Base-by-base conservation (phyloP, 1,284 basidiomycete species). In the Boletus mariae region DNA sequence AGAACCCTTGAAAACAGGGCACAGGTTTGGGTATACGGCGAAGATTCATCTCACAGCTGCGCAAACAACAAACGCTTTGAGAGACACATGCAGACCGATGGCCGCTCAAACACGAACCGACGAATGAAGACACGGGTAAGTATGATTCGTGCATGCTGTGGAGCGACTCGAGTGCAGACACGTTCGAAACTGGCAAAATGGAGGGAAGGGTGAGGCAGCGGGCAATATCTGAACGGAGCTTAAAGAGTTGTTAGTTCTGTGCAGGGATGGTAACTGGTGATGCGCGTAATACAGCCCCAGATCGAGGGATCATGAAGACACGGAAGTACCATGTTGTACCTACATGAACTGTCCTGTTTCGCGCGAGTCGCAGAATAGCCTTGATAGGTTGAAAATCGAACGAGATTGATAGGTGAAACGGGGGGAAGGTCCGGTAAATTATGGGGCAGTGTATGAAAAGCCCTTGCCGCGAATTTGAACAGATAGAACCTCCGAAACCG, bases 41-140 rank as follows among this genome's bases (percentile, higher is more conserved):
- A 59, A 67, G 64, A 56, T 65, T 56, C 64, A 67, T 66, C 49
- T 61, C 34, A 49, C 10, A 45, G 54, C 65, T 66, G 62, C 55
- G 67, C 57, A 58, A 51, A 37, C 45, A 48, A 52, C 41, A 45
- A 54, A 47, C 20, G 37, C 29, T 53, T 60, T 25, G 42, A 43
- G 40, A 55, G n/a, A 47, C 48, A 29, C n/a, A 31, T n/a, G 10
- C 45, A 54, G 34, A 17, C 47, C 15, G 47, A 50, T 45, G 29
- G 47, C 42, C 46, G 47, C 26, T 34, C 49, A 43, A 13, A 45
- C 44, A 47, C 47, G 52, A 46, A 53, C 13, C 43, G 47, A 57
- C 25, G 37, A 57, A 52, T 35, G 51, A 41, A 43, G 44, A 35
- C 43, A 50, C 17, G 48, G 52, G 49, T 45, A 37, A 48, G 50